Base-by-base conservation (phyloP, 1,284 basidiomycete species). In the Afroboletus lepidellus region DNA sequence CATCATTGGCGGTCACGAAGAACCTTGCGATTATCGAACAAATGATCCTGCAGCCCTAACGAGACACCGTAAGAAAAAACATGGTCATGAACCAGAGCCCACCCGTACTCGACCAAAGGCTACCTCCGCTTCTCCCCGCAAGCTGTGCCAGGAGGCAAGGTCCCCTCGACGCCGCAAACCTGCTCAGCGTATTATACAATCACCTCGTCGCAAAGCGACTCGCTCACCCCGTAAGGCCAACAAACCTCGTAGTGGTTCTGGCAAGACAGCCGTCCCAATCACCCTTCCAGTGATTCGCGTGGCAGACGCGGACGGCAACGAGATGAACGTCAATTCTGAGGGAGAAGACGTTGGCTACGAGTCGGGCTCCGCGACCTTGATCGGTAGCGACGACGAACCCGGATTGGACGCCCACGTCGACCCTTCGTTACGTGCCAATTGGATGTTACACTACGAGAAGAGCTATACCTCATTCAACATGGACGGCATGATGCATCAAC, bases 1-100 rank as follows among this genome's bases (percentile, higher is more conserved):
- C 5, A 21, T 7, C 33, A 3, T 34, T 8, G n/a, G 15, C 16
- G 33, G 33, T 8, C 9, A 7, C 11, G 41, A 48, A 36, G 18
- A 36, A 13, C 50, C 8, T 0, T 67, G 65, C 42, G 37, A 52
- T 2, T 70, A 56, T 41, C 50, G 37, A 41, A 67, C 65, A 2
- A 41, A 57, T 5, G 69, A 71, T 27, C 69, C 69, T 2, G 64
- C 67, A 0, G 55, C 62, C 32, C 44, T 67, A 12, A 54, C 69
- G 2, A 68, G 49, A 41, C 67, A 70, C 41, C 59, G 69, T 1
- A 65, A 66, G 32, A 48, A 41, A 11, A n/a, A 18, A 3, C 67
- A 69, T 20, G 57, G 52, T 3, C 56, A 68, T 27, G 34, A 58
- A 7, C 59, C 59, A 5, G 53, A 46, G 6, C 23, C 41, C 2